Percentiles rank a stretch among this genome's conserved stretches.
Conservation (phyloP, 805 yeast genomes). For the Lachancea cidri region DNA sequence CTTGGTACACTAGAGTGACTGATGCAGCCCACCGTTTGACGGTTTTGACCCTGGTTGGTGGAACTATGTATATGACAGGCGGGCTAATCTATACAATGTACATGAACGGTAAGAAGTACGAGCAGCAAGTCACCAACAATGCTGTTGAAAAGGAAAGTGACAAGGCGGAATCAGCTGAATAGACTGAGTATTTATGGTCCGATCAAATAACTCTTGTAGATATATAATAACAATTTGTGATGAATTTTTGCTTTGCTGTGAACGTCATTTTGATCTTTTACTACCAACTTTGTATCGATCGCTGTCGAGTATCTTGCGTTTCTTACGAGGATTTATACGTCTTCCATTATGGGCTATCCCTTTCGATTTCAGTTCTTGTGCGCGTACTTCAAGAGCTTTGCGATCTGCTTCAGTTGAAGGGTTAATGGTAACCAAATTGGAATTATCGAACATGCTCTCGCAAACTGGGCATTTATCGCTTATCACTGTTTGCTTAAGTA, state of each 20-base stretch:
- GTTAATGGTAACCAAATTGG: constrained; percentile 38
- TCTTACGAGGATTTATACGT: constrained; percentile 7
- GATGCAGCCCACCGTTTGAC: constrained; percentile 71
- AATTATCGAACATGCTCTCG: constrained; percentile 14
- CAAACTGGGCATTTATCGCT: constrained; percentile 41
- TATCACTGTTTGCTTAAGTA: constrained; percentile 21
- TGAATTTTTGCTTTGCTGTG: not conserved
- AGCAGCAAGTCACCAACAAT: constrained; percentile 36
- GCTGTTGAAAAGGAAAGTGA: constrained; percentile 5
- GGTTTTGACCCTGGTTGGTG: constrained; percentile 61
- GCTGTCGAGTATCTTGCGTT: not conserved
- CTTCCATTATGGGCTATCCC: constrained; percentile 36
- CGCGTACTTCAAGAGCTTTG: constrained; percentile 20
- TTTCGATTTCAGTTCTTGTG: constrained; percentile 14
- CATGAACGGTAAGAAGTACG: constrained; percentile 48
- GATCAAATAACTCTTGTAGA: not conserved
- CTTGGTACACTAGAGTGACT: constrained; percentile 72
- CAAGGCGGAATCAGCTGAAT: not conserved
- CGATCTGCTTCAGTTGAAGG: constrained; percentile 23
- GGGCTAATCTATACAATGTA: constrained; percentile 50
- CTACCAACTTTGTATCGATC: not conserved
- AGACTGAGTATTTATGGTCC: not conserved
- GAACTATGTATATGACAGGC: constrained; percentile 44
- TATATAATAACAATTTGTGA: not conserved
- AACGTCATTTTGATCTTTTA: not conserved